Base-by-base conservation (phyloP, 495 filamentous ascomycete genomes). In the Tuber microsphaerosporum region DNA sequence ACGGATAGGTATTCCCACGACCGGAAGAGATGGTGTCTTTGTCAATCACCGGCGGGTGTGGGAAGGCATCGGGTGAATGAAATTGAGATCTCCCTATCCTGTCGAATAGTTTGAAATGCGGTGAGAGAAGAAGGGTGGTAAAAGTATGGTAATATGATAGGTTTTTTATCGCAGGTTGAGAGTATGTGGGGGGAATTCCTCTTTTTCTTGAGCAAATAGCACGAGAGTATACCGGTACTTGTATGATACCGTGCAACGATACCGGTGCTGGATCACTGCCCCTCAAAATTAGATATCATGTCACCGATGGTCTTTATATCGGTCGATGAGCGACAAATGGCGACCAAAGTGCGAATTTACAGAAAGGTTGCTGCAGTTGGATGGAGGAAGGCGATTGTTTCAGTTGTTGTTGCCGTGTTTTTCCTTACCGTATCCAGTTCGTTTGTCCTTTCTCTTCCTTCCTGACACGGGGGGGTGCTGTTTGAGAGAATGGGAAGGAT, bases 371-470 rank as follows among this genome's bases (percentile, higher is more conserved):
- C 16, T 65, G 34, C 42, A 45, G 43, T 17, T 45, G 16, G 10
- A 31, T 14, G 34, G 41, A 46, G 39, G 22, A 31, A 44, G 61
- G 73, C 51, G 31, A 46, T 77, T 78, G 76, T 78, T 78, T 78
- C 76, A 73, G 44, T 77, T 77, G 76, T 48, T 78, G 76, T 77
- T n/a, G n/a, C n/a, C 76, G 42, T 77, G 75, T 77, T 77, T 78
- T 65, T 65, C 26, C 17, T 46, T 19, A 76, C 73, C 71, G 34
- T 69, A 61, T 20, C 48, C 42, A 14, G n/a, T 37, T 26, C 56
- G 56, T 65, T 65, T 65, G 26, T 65, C 31, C 56, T 56, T 74
- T 9, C 34, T 65, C 39, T 45, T 65, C 69, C 69, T 72, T 26
- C 69, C 73, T 44, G 37, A 41, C n/a, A 68, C 16, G 65, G 69